phyloP scores from a whole-genome alignment of 2,329 filamentous ascomycete genomes.

The Phialocephala sp. region DNA sequence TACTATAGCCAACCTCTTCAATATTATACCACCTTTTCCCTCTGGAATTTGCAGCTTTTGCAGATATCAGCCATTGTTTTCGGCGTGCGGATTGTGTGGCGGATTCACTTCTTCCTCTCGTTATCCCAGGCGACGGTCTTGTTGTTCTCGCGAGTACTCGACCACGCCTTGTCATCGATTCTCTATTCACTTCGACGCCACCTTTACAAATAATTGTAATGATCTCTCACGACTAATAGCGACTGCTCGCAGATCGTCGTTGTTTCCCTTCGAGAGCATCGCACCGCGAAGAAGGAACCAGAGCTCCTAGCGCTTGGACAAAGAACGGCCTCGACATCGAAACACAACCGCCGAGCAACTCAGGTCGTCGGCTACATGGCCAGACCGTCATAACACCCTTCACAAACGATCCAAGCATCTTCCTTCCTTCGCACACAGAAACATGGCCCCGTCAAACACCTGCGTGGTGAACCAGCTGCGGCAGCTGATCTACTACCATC shows the following conservation, averaged over 20 bases:
- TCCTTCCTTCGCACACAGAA: slow-evolving; percentile 27
- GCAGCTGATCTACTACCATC: slow-evolving; percentile 69
- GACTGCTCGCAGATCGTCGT: slow-evolving; percentile 24
- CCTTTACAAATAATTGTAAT: slow-evolving; percentile 33
- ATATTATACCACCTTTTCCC: slow-evolving; percentile 24
- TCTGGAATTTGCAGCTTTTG: slow-evolving; percentile 5
- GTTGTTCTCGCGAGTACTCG: slow-evolving; percentile 25
- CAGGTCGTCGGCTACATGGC: slow-evolving; percentile 39
- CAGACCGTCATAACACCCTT: slow-evolving; percentile 35
- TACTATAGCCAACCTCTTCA: slow-evolving; percentile 29
- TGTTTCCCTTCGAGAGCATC: slow-evolving; percentile 15
- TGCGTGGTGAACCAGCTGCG: slow-evolving; percentile 49
- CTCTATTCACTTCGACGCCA: slow-evolving; percentile 20
- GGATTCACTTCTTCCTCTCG: slow-evolving; percentile 29
- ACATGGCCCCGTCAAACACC: slow-evolving; percentile 40
- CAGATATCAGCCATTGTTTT: slow-evolving; percentile 15
- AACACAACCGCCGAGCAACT: slow-evolving; percentile 21
- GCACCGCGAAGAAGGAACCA: slow-evolving; percentile 19
- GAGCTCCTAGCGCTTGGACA: slow-evolving; percentile 23
- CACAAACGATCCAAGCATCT: slow-evolving; percentile 25
- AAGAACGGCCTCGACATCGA: slow-evolving; percentile 21
- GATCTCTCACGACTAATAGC: slow-evolving; percentile 29
- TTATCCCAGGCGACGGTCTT: slow-evolving; percentile 24
- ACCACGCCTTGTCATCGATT: slow-evolving; percentile 19
- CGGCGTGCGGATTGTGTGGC: slow-evolving; percentile 14